Base-by-base conservation (phyloP, 78 protist genomes). In the Acrasis kona region DNA sequence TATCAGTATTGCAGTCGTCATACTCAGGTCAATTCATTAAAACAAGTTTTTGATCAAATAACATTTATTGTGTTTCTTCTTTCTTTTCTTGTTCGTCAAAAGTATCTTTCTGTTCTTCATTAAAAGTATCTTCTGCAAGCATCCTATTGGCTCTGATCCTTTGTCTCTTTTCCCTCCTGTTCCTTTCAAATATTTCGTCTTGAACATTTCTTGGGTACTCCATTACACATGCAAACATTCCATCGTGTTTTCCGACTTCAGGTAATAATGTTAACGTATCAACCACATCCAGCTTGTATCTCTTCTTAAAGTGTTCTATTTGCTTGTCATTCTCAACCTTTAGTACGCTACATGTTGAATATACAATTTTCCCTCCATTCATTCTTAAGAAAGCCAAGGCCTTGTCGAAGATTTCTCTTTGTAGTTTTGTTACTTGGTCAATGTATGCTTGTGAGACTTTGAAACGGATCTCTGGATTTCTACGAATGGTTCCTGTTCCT, bases 301-400 rank as follows among this genome's bases (percentile, higher is more conserved):
- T 50, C 61, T 50, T 50, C 61, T n/a, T n/a, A 19, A 50, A 50
- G 19, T 50, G 19, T 50, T 50, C 61, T n/a, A 50, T 50, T 50
- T 50, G 61, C 19, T 50, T 50, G 19, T 98, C 99, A 70, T 98
- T 80, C 61, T 98, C 99, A 32, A 92, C 10, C 0, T 99, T 99
- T 42, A 89, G 87, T 72, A 96, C 39, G 9, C 97, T 88, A 87
- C 99, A 98, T 3, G 99, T 98, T 4, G 96, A 89, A 84, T 98
- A 98, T 0, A 95, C 99, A 37, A 97, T 39, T 10, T 40, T 19
- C 4, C 98, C 99, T 12, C 98, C 99, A 35, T 80, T 86, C 10
- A 41, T 19, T 50, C 61, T 50, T 39, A 93, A 76, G 42, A 93
- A 70, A 61, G 84, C 65, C 4, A 81, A 12, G 0, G 90, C 96